Conservation (phyloP, 768 basidiomycete genomes). For the Tricholomella constricta region DNA sequence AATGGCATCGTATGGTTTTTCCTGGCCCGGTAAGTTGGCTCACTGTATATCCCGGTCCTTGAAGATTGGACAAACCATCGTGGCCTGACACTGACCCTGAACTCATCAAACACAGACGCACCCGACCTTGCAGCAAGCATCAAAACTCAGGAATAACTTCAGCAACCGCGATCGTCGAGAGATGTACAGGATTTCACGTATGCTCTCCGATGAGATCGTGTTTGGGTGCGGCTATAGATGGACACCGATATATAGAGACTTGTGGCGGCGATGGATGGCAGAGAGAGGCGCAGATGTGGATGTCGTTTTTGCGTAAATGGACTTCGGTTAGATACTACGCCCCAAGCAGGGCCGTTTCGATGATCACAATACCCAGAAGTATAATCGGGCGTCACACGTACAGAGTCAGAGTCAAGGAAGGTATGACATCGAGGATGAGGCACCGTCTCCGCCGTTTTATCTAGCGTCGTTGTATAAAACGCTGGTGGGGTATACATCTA, state of each 20-base stretch:
- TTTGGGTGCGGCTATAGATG: constrained; percentile 25
- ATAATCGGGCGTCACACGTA: too few species aligned
- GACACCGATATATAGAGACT: constrained; percentile 30
- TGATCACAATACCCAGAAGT: too few species aligned
- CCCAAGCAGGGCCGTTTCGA: too few species aligned
- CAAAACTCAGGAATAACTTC: constrained; percentile 33
- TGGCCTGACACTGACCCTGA: too few species aligned
- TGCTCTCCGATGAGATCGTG: constrained; percentile 38
- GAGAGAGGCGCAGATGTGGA: constrained; percentile 23
- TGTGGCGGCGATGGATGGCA: constrained; percentile 43
- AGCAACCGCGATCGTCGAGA: constrained; percentile 40
- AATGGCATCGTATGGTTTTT: constrained; percentile 51
- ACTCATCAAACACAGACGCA: constrained; percentile 33
- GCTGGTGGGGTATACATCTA: not conserved
- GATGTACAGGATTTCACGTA: constrained; percentile 42
- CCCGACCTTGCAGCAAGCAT: constrained; percentile 37
- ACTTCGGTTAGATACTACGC: too few species aligned
- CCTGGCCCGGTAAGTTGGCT: constrained; percentile 36
- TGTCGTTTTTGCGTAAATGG: not conserved
- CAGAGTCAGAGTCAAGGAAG: too few species aligned
- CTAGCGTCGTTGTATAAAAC: too few species aligned
- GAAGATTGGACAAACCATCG: too few species aligned
- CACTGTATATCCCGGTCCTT: too few species aligned
- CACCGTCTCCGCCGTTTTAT: too few species aligned
- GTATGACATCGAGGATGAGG: too few species aligned